Evolutionary conservation across 2,329 filamentous ascomycete species (phyloP), one percentile per base, ranked within the genome.

Genomic region (Aspergillus awamori): DNA sequence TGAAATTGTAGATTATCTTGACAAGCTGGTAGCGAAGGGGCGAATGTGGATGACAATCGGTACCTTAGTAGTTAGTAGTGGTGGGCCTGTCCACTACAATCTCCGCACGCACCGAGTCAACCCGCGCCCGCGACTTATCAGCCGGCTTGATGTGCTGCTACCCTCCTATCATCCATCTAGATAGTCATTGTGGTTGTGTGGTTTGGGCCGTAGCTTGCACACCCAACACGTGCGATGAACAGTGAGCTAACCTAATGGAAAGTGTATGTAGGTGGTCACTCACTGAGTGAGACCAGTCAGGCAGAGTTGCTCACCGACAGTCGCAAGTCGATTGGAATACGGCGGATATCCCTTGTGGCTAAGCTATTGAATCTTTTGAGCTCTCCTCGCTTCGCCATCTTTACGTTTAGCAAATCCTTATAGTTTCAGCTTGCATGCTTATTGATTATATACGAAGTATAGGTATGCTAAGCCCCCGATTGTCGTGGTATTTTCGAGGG

Each of bases 281-380:
- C 45, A n/a, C 26, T 8, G 5, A 51, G 47, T 30, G 47, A 51
- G 47, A 51, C 47, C 47, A 51, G 47, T 51, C 47, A 51, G 47
- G 26, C 30, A 33, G 47, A 33, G 15, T 30, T 17, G 26, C 47
- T 58, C 59, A 45, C 41, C 52, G 47, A 20, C 49, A 33, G 41
- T 54, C 38, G 38, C 30, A 22, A 20, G 22, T 17, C 53, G 56
- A 30, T 28, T 51, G n/a, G n/a, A 15, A 53, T 53, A 38, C 38
- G 45, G 54, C 45, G 17, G 49, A 22, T n/a, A 41, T n/a, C 26
- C 11, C 26, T 20, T 22, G 61, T 65, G 61, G 58, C 60, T 49
- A 51, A 45, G 56, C 54, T 63, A 63, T 65, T 63, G 58, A 63
- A 60, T 57, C 51, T 54, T 61, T 49, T 45, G 22, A 43, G 47